Percentiles rank a stretch among this genome's conserved stretches.
Conservation (phyloP, 768 basidiomycete genomes). For the Strobilomyces dryophilus region DNA sequence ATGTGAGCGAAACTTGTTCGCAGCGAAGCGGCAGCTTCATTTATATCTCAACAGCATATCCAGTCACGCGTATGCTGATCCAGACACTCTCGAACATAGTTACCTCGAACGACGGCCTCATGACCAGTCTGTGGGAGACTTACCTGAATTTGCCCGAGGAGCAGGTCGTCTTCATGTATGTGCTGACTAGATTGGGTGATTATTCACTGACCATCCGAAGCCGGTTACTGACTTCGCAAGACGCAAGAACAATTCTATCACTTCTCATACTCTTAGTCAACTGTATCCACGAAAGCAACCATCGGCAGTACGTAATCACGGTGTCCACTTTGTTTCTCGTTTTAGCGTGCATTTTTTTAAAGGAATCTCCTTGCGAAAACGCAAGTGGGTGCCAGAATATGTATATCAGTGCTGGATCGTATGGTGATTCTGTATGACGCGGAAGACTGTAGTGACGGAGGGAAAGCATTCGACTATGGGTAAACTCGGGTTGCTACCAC, state of each 20-base stretch:
- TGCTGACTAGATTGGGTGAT: constrained; percentile 10
- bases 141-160: constrained; percentile 70
- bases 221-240: constrained; percentile 61
- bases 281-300: constrained; percentile 54
- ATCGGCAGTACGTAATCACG: constrained; percentile 47
- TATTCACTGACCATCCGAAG: constrained; percentile 28
- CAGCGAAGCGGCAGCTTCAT: not conserved
- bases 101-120: constrained; percentile 61
- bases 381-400: constrained; percentile 58
- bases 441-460: constrained; percentile 59
- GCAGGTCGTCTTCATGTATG: constrained; percentile 71
- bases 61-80: constrained; percentile 59
- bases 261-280: constrained; percentile 71
- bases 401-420: constrained; percentile 62
- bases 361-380: constrained; percentile 51
- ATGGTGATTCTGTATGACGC: constrained; percentile 70
- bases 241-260: constrained; percentile 55
- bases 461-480: constrained; percentile 76
- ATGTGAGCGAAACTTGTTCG: constrained; percentile 38
- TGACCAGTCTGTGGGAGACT: constrained; percentile 55
- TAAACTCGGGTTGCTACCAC: constrained; percentile 27
- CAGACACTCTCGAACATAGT: constrained; percentile 85
- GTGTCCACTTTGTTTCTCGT: constrained; percentile 4
- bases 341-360: constrained; percentile 2
- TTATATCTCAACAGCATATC: constrained; percentile 43